Conservation (phyloP, 805 yeast genomes). For the Starmerella etchellsii region DNA sequence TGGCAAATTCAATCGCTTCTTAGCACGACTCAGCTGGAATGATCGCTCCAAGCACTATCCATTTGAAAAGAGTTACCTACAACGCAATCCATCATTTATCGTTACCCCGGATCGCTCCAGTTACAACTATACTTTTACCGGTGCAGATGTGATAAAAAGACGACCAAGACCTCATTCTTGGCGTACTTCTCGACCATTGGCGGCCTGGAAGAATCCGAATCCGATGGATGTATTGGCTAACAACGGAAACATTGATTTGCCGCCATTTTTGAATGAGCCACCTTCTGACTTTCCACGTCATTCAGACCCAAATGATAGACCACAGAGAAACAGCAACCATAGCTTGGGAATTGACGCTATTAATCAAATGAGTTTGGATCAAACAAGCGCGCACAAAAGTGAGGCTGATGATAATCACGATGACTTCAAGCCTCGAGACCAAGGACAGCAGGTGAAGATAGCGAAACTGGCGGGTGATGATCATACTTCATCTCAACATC, state of each 20-base stretch:
- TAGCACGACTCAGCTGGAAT: slow-evolving; percentile 11
- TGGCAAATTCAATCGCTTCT: slow-evolving; percentile 7
- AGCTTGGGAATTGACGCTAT: too few species aligned
- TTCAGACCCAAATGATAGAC: too few species aligned
- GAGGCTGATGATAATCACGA: too few species aligned
- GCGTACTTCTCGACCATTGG: slow-evolving; percentile 14
- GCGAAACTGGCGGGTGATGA: too few species aligned
- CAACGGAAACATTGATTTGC: slow-evolving; percentile 4
- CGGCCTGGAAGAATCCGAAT: slow-evolving; percentile 13
- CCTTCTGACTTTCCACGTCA: too few species aligned
- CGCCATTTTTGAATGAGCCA: neutral
- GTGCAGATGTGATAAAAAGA: slow-evolving; percentile 12
- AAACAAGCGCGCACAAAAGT: too few species aligned
- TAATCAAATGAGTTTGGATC: too few species aligned
- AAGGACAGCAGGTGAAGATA: too few species aligned
- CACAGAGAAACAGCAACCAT: too few species aligned
- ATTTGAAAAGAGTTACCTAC: slow-evolving; percentile 11
- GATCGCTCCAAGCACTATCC: slow-evolving; percentile 7
- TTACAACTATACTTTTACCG: slow-evolving; percentile 10
- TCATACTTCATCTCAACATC: too few species aligned
- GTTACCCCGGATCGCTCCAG: slow-evolving; percentile 19
- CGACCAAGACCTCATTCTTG: slow-evolving; percentile 12
- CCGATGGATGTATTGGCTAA: slow-evolving; percentile 14
- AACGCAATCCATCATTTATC: slow-evolving; percentile 18
- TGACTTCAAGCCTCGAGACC: too few species aligned